Evolutionary conservation across 495 filamentous ascomycete genomes (phyloP).

Genomic region (Elasticomyces elasticus): DNA sequence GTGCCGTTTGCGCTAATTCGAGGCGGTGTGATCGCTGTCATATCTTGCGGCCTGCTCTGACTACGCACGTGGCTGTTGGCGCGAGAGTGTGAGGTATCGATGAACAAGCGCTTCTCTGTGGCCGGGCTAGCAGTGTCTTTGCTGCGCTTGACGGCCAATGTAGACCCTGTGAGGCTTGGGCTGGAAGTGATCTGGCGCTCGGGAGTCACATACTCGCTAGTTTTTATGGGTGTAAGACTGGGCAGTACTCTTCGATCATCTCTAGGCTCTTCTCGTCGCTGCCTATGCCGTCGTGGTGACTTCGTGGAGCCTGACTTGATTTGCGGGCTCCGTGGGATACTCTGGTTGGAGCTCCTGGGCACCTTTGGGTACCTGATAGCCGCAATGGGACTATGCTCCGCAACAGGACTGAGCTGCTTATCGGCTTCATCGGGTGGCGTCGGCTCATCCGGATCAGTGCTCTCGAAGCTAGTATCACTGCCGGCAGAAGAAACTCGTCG

Average conservation of each 20-base stretch:
- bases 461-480: conserved; percentile 34
- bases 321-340: conserved; percentile 27
- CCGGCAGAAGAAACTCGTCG: conserved; percentile 25
- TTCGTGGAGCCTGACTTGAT: conserved; percentile 9
- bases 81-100: conserved; percentile 16
- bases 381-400: conserved; percentile 32
- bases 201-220: neutral
- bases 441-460: conserved; percentile 28
- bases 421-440: conserved; percentile 32
- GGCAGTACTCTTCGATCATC: conserved; percentile 10
- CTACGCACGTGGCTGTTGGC: conserved; percentile 2
- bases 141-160: conserved; percentile 27
- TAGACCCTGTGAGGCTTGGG: conserved; percentile 11
- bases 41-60: neutral
- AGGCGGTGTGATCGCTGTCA: conserved; percentile 11
- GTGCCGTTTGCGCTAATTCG: conserved; percentile 1
- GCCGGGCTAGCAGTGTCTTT: conserved; percentile 22
- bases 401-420: conserved; percentile 32
- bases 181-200: neutral
- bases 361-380: conserved; percentile 33
- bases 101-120: conserved; percentile 22
- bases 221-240: neutral
- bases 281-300: neutral
- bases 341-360: conserved; percentile 31
- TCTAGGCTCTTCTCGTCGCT: neutral